phyloP scores from a whole-genome alignment of 768 basidiomycete species.

The Rhodotorula toruloides region DNA sequence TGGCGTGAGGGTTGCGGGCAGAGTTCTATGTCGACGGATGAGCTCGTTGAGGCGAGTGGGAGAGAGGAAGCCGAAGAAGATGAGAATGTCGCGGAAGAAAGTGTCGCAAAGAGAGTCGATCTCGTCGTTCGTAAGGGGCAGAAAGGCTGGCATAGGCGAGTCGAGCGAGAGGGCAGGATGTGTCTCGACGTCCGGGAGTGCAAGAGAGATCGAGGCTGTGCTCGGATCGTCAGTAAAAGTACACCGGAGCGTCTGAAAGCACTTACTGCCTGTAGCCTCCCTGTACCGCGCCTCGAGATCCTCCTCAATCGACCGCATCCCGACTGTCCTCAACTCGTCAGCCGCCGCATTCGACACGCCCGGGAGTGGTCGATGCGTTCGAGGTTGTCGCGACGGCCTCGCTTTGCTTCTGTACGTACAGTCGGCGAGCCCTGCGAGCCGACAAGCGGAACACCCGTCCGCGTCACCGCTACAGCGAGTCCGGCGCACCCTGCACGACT shows the following conservation, averaged over 20 bases:
- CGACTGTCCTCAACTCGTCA: background rate
- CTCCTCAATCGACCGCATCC: constrained; percentile 5
- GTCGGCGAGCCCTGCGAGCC: too few species aligned
- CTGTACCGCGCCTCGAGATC: background rate
- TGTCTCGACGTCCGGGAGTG: constrained; percentile 3
- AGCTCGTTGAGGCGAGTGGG: background rate
- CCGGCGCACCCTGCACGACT: background rate
- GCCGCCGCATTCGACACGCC: background rate
- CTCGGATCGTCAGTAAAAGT: background rate
- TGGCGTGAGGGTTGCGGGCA: constrained; percentile 1
- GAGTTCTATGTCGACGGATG: background rate
- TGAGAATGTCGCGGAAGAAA: constrained; percentile 8
- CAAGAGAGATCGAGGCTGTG: constrained; percentile 5
- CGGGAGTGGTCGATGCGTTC: background rate
- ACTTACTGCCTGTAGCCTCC: background rate
- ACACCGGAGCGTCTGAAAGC: too few species aligned
- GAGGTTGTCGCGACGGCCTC: background rate
- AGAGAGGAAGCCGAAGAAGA: constrained; percentile 4
- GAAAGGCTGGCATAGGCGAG: background rate
- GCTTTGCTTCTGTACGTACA: constrained; percentile 6
- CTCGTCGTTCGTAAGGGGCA: background rate
- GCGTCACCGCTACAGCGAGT: background rate
- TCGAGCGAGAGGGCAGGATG: constrained; percentile 1
- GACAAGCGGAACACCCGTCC: background rate
- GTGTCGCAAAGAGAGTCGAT: background rate